Evolutionary conservation across 1,284 basidiomycete species (phyloP).

Genomic region (Clitocybe nebularis): DNA sequence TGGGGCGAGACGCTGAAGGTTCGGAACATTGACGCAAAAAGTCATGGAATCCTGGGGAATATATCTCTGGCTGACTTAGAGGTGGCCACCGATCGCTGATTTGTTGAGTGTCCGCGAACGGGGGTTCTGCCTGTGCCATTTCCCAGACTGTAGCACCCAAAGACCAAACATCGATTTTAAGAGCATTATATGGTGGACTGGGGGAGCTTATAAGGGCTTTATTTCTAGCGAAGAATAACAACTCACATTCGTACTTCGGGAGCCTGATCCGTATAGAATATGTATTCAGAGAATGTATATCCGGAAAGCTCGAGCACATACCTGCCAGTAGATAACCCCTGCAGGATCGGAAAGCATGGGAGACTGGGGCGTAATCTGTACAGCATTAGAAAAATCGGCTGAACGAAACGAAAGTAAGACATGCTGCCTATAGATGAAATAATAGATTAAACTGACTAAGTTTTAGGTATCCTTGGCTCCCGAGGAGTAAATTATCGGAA

Average conservation of each 20-base stretch:
- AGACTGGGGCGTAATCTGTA: constrained; percentile 46
- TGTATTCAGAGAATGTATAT: constrained; percentile 1
- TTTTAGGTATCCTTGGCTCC: constrained; percentile 63
- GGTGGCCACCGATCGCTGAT: constrained; percentile 62
- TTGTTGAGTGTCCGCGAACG: constrained; percentile 58
- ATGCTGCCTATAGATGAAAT: constrained; percentile 2
- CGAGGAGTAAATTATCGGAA: constrained; percentile 74
- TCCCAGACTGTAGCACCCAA: constrained; percentile 82
- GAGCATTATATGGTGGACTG: constrained; percentile 65
- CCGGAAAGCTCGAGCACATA: constrained; percentile 20
- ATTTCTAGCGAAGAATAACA: neutral
- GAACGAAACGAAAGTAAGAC: constrained; percentile 5
- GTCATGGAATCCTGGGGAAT: constrained; percentile 68
- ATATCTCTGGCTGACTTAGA: constrained; percentile 52
- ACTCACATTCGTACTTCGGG: constrained; percentile 65
- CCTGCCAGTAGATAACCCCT: constrained; percentile 78
- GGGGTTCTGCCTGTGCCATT: constrained; percentile 68
- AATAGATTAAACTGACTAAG: constrained; percentile 50
- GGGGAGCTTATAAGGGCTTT: neutral
- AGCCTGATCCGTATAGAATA: constrained; percentile 30
- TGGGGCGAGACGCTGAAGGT: constrained; percentile 52
- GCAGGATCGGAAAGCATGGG: constrained; percentile 52
- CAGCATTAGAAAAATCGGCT: constrained; percentile 78
- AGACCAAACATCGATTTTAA: constrained; percentile 78
- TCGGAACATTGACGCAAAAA: constrained; percentile 68